These are phyloP conservation scores for Chalciporus pseudorubinellus DNA, from an alignment of 768 basidiomycete species.

Conservation along the genomic window DNA sequence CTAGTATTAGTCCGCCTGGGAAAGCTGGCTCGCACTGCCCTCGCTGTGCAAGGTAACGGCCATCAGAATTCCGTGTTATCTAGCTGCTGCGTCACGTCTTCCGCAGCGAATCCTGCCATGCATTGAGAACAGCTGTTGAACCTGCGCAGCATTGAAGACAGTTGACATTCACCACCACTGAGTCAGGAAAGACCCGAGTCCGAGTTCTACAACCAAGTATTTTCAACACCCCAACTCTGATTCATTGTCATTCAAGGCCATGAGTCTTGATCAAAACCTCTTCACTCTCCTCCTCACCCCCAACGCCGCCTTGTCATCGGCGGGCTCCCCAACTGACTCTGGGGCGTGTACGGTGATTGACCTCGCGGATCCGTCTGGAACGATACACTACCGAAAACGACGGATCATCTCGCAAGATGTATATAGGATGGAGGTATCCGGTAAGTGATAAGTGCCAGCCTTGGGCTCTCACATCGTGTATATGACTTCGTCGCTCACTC, in stretches of 20 bases:
- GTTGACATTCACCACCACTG: not conserved
- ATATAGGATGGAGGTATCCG: slow-evolving; percentile 68
- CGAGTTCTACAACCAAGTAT: not conserved
- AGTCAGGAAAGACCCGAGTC: not conserved
- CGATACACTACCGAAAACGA: slow-evolving; percentile 70
- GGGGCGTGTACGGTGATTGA: slow-evolving; percentile 51
- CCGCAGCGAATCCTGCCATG: not conserved
- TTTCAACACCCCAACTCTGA: not conserved
- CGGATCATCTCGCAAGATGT: slow-evolving; percentile 45
- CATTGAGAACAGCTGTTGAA: not conserved
- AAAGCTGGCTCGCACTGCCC: no score
- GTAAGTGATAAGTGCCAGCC: slow-evolving; percentile 35
- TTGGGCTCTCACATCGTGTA: not conserved
- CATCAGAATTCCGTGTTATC: no score
- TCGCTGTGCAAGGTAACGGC: no score
- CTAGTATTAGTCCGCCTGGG: no score
- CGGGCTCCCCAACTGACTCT: slow-evolving; percentile 31
- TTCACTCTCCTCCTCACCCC: slow-evolving; percentile 73
- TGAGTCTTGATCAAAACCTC: slow-evolving; percentile 85
- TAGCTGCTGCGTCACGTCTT: not conserved
- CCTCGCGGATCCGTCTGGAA: slow-evolving; percentile 63
- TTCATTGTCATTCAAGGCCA: slow-evolving; percentile 24
- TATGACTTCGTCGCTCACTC: not conserved
- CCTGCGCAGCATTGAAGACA: not conserved
- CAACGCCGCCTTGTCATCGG: slow-evolving; percentile 44